phyloP scores from a whole-genome alignment of 371 early-diverging fungal species.

The Mucor racemosus region DNA sequence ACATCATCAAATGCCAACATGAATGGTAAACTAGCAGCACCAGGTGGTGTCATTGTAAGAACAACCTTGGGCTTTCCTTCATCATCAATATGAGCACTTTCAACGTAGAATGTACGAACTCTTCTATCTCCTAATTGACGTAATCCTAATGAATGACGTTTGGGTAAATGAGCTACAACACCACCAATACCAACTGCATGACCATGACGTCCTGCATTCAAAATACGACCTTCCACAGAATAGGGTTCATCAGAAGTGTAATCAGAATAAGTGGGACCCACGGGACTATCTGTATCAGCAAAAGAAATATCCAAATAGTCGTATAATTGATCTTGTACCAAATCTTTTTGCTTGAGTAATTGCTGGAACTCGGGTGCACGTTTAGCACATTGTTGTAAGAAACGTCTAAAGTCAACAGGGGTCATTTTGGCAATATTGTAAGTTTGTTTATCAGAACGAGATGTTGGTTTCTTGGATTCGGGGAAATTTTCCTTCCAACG shows the following conservation, averaged over 20 bases:
- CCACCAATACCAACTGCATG: slow-evolving; percentile 75
- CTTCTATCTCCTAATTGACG: slow-evolving; percentile 34
- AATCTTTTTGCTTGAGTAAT: slow-evolving; percentile 39
- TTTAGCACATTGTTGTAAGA: slow-evolving; percentile 57
- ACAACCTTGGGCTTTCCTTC: slow-evolving; percentile 67
- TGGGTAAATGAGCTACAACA: slow-evolving; percentile 64
- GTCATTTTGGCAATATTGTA: slow-evolving; percentile 61
- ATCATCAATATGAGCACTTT: slow-evolving; percentile 60
- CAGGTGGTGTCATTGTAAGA: slow-evolving; percentile 33
- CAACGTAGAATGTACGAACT: slow-evolving; percentile 70
- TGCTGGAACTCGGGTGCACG: slow-evolving; percentile 60
- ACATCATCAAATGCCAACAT: slow-evolving; percentile 27
- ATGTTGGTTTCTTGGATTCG: slow-evolving; percentile 56
- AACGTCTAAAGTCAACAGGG: slow-evolving; percentile 61
- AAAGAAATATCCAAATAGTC: slow-evolving; percentile 32
- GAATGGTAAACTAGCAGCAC: slow-evolving; percentile 24
- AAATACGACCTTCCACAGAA: slow-evolving; percentile 70
- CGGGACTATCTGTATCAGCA: slow-evolving; percentile 23
- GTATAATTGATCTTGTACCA: slow-evolving; percentile 45
- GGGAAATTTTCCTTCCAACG: slow-evolving; percentile 79
- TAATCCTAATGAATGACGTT: slow-evolving; percentile 31
- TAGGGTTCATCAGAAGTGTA: slow-evolving; percentile 27
- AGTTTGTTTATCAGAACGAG: slow-evolving; percentile 47
- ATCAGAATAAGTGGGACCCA: slow-evolving; percentile 45
- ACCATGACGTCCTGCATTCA: slow-evolving; percentile 48